A percentile compares a stretch with the other conserved stretches of the same genome.
Evolutionary conservation across 2,329 filamentous ascomycete species (phyloP).

Genomic region (Knufia petricola): DNA sequence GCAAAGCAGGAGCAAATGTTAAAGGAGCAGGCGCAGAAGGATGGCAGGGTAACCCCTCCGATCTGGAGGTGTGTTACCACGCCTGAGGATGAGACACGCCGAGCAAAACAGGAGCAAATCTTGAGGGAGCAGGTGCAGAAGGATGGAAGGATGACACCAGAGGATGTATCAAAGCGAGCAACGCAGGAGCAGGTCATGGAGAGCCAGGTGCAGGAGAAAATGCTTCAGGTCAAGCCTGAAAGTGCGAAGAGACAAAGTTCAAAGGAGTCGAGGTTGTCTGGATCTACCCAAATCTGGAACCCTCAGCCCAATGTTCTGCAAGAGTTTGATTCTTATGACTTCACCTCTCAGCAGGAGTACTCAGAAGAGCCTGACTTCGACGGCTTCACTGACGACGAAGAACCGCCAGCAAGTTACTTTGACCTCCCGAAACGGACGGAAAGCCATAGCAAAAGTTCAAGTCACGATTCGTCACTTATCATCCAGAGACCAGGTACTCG

Average conservation of each 20-base stretch:
- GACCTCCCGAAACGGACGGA: background rate
- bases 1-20: no score
- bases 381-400: constrained; percentile 9
- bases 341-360: no score
- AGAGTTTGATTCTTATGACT: constrained; percentile 37
- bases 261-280: background rate
- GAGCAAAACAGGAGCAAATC: background rate
- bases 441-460: background rate
- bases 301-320: constrained; percentile 29
- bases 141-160: no score
- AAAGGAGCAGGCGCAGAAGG: no score
- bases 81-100: background rate
- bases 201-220: no score
- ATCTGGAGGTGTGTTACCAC: background rate
- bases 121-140: background rate
- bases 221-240: no score
- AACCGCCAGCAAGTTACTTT: background rate
- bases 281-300: background rate
- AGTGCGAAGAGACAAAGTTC: background rate
- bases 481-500: background rate
- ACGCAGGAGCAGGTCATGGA: background rate
- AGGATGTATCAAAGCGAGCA: no score
- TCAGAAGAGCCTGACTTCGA: constrained; percentile 41
- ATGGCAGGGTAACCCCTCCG: background rate
- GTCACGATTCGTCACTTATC: background rate